phyloP scores from a whole-genome alignment of 73 alveolate genomes.

The Stentor roeselii region DNA sequence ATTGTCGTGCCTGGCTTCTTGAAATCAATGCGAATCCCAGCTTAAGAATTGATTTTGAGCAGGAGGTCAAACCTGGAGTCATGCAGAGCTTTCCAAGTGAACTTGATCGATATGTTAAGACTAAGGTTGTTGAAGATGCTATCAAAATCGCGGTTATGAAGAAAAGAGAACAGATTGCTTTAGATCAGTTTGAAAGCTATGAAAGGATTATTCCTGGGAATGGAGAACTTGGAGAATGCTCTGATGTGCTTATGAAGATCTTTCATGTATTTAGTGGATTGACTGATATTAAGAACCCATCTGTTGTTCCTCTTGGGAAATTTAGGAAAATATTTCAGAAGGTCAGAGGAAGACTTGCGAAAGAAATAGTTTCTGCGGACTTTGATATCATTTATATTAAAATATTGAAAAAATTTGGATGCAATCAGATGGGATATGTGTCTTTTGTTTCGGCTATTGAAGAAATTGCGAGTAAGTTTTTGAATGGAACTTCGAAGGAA shows the following conservation, averaged over 20 bases:
- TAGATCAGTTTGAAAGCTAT: slow-evolving; percentile 27
- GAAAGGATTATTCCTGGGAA: slow-evolving; percentile 40
- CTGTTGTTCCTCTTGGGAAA: slow-evolving; percentile 34
- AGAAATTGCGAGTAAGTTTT: slow-evolving; percentile 29
- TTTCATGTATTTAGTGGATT: slow-evolving; percentile 37
- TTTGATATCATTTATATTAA: slow-evolving; percentile 41
- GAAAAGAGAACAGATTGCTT: slow-evolving; percentile 23
- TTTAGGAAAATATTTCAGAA: slow-evolving; percentile 28
- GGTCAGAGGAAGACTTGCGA: slow-evolving; percentile 27
- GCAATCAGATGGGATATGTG: slow-evolving; percentile 38
- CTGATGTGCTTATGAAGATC: slow-evolving; percentile 21
- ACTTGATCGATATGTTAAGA: slow-evolving; percentile 64
- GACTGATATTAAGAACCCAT: slow-evolving; percentile 37
- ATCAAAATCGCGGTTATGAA: slow-evolving; percentile 36
- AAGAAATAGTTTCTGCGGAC: slow-evolving; percentile 36
- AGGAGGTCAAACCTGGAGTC: slow-evolving; percentile 26
- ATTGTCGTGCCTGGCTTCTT: slow-evolving; percentile 76
- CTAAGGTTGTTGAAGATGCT: slow-evolving; percentile 58
- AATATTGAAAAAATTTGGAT: slow-evolving; percentile 19
- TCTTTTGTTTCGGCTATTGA: slow-evolving; percentile 45
- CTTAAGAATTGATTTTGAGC: slow-evolving; percentile 62
- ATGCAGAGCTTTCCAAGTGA: slow-evolving; percentile 50
- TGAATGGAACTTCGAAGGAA: background rate
- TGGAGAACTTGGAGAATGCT: slow-evolving; percentile 16
- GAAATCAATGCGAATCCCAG: slow-evolving; percentile 88